Base-by-base conservation (phyloP, 176 grass and related monocot species). In the Alloteropsis semialata region DNA sequence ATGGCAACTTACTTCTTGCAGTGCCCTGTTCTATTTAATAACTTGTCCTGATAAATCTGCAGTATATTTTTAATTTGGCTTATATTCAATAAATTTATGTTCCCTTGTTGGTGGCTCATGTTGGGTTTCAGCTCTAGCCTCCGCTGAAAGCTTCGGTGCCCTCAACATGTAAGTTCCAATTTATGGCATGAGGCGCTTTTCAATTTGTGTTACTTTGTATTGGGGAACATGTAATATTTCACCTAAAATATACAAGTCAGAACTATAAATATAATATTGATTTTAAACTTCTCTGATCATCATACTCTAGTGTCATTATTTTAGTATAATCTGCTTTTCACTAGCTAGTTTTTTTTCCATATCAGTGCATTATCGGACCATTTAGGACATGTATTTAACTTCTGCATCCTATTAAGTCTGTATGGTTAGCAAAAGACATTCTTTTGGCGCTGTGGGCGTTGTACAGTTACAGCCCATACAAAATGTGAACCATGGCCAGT, bases 401-500 rank as follows among this genome's bases (percentile, higher is more conserved):
- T 91, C 79, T 73, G 30, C 69, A 45, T 49, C 32, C 18, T 33
- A 76, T 76, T 63, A 97, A 91, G 91, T 3, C 21, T 97, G 94
- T 82, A 79, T 91, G 86, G 58, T 93, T 79, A 93, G 80, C 80
- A 93, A 44, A 92, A 87, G 66, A 82, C 84, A 46, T 91, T 87
- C 82, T 93, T 85, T 87, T 97, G 94, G 94, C 86, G 91, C 16
- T 97, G 94, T 77, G 94, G 92, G 71, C 87, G 89, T 53, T 97
- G 94, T 89, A 87, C 86, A 82, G 84, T 97, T 87, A 71, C 88
- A 29, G 88, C 88, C 70, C 94, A 97, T 82, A 91, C 86, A 51
- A 97, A 97, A 80, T 97, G 94, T 89, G 84, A 91, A 68, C 94
- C 94, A 22, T 97, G 94, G 94, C 88, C 86, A 80, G 41, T 90